These are phyloP conservation scores for Polyporus tsugae DNA, from an alignment of 1,284 basidiomycete species.

Conservation along the genomic window DNA sequence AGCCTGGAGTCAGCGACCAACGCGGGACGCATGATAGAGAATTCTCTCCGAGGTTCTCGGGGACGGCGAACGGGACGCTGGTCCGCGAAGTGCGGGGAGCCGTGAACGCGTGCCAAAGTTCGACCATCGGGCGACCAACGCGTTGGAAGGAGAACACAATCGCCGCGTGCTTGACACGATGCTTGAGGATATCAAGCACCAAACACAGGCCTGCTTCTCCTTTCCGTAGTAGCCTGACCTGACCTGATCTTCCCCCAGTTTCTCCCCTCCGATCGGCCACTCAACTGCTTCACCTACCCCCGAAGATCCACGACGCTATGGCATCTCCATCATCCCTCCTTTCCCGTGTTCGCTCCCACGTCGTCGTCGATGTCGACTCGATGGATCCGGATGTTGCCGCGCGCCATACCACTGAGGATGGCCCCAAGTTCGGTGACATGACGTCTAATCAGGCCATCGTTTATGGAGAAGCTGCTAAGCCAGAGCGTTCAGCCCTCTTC, in stretches of 20 bases:
- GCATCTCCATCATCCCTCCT: constrained; percentile 45
- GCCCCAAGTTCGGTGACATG: constrained; percentile 54
- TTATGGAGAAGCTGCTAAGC: constrained; percentile 46
- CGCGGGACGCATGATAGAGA: neutral
- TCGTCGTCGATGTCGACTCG: constrained; percentile 58
- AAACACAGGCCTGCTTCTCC: neutral
- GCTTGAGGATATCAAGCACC: neutral
- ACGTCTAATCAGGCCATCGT: constrained; percentile 61
- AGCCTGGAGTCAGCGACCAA: too few relatives aligned
- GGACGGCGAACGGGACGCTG: neutral
- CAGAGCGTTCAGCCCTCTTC: constrained; percentile 45
- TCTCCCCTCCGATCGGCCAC: neutral
- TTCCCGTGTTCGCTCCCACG: constrained; percentile 45
- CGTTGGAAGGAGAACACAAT: neutral
- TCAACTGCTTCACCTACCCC: neutral
- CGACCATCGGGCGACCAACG: neutral
- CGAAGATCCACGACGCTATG: constrained; percentile 17
- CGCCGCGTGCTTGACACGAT: neutral
- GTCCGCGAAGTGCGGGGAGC: neutral
- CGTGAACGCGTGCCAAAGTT: neutral
- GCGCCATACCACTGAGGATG: constrained; percentile 41
- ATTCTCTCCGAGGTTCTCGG: neutral
- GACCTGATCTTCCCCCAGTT: neutral
- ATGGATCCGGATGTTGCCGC: constrained; percentile 55
- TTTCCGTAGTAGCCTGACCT: neutral